Percentiles rank a stretch among this genome's conserved stretches.
Conservation (phyloP, 208 protist genomes). For the Strigomonas culicis region DNA sequence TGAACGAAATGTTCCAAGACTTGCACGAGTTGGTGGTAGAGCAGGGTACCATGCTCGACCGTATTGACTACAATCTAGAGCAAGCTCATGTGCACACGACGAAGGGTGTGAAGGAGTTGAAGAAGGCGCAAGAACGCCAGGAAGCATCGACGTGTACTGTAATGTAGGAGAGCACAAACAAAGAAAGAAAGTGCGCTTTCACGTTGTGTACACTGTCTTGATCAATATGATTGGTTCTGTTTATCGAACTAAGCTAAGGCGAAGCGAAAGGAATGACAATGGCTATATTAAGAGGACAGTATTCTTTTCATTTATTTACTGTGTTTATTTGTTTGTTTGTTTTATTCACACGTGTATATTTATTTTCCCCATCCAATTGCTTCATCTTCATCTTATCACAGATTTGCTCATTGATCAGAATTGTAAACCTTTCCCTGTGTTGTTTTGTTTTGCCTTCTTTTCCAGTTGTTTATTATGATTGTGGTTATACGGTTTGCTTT, state of each 20-base stretch:
- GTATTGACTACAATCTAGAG: constrained; percentile 91
- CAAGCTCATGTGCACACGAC: constrained; percentile 43
- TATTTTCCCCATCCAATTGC: not conserved
- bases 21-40: constrained; percentile 72
- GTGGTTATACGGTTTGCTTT: constrained; percentile 1
- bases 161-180: constrained; percentile 28
- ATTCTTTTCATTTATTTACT: not conserved
- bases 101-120: constrained; percentile 63
- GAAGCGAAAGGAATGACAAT: not conserved
- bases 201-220: too few species aligned
- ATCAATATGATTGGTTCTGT: not conserved
- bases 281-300: too few species aligned
- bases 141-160: constrained; percentile 33
- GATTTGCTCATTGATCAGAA: not conserved
- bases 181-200: constrained; percentile 9
- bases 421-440: not conserved
- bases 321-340: not conserved
- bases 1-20: constrained; percentile 84
- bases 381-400: not conserved
- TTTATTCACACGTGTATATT: not conserved
- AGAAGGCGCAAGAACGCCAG: constrained; percentile 78
- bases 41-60: constrained; percentile 89
- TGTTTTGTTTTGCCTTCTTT: constrained; percentile 9
- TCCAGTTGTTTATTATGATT: not conserved
- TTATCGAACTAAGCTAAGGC: not conserved